A percentile compares a stretch with the other conserved stretches of the same genome.
Evolutionary conservation across 2,329 filamentous ascomycete genomes (phyloP).

Genomic region (Sclerotinia trifoliorum): DNA sequence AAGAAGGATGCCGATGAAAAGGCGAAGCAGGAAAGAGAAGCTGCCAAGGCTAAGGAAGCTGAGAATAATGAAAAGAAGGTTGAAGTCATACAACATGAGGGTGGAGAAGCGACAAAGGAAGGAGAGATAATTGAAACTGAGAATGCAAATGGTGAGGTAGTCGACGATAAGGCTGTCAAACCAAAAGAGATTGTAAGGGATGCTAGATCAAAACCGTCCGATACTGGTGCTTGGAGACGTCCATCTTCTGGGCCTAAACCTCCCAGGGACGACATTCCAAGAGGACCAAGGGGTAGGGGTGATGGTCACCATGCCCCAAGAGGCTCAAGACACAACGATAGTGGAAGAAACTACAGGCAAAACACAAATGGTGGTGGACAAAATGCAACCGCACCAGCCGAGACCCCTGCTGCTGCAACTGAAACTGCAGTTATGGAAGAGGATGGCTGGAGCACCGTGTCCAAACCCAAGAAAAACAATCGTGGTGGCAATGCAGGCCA

Average conservation of each 20-base stretch:
- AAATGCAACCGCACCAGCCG: slow-evolving; percentile 45
- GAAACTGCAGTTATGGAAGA: slow-evolving; percentile 49
- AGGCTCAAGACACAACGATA: slow-evolving; percentile 36
- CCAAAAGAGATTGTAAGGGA: slow-evolving; percentile 48
- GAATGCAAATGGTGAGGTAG: slow-evolving; percentile 41
- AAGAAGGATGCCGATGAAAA: slow-evolving; percentile 71
- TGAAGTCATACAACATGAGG: slow-evolving; percentile 36
- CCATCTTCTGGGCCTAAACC: slow-evolving; percentile 45
- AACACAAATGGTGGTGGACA: slow-evolving; percentile 45
- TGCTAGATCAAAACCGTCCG: slow-evolving; percentile 54
- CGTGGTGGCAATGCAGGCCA: slow-evolving; percentile 39
- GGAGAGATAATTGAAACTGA: slow-evolving; percentile 39
- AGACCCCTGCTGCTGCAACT: slow-evolving; percentile 41
- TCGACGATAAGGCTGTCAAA: slow-evolving; percentile 51
- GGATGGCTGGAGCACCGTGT: slow-evolving; percentile 65
- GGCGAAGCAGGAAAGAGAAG: slow-evolving; percentile 61
- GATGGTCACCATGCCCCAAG: slow-evolving; percentile 38
- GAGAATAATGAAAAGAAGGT: slow-evolving; percentile 43
- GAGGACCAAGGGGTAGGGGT: slow-evolving; percentile 45
- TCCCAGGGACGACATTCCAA: slow-evolving; percentile 44
- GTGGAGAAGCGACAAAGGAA: slow-evolving; percentile 39
- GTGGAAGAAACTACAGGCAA: slow-evolving; percentile 32
- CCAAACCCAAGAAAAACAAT: slow-evolving; percentile 41
- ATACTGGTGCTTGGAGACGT: slow-evolving; percentile 61
- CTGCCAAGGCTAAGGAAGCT: slow-evolving; percentile 42